Evolutionary conservation across 352 stramenopile species (phyloP).

Genomic region (Thalassiosira mediterranea): DNA sequence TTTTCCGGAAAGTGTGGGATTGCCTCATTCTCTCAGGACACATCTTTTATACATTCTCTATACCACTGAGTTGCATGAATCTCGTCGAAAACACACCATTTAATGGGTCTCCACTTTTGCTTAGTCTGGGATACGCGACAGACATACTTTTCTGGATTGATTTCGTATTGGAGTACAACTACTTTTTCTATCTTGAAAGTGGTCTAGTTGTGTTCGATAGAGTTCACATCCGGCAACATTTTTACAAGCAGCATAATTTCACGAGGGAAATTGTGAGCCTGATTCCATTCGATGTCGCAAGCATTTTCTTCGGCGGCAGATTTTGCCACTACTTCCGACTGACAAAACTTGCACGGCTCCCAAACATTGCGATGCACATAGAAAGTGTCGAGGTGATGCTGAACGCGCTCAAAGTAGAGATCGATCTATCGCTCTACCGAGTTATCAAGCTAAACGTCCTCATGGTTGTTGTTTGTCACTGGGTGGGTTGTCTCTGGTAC

Average conservation of each 20-base stretch:
- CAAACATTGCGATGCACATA: constrained; percentile 53
- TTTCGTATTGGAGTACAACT: constrained; percentile 53
- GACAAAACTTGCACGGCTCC: constrained; percentile 49
- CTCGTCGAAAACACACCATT: constrained; percentile 46
- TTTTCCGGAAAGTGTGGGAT: constrained; percentile 58
- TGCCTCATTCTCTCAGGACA: constrained; percentile 44
- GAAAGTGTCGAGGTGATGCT: constrained; percentile 44
- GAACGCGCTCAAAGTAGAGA: constrained; percentile 39
- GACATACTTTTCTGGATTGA: constrained; percentile 66
- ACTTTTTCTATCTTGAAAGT: constrained; percentile 60
- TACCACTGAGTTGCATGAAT: constrained; percentile 60
- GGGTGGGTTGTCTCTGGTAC: constrained; percentile 61
- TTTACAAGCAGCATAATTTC: constrained; percentile 41
- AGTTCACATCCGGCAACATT: constrained; percentile 56
- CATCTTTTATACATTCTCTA: constrained; percentile 67
- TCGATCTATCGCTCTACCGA: constrained; percentile 47
- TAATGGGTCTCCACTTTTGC: constrained; percentile 30
- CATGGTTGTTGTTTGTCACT: constrained; percentile 68
- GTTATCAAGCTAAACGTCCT: constrained; percentile 64
- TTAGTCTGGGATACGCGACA: constrained; percentile 51
- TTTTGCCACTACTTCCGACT: constrained; percentile 42
- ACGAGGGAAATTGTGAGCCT: constrained; percentile 37
- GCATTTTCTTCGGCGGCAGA: constrained; percentile 30
- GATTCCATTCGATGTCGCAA: constrained; percentile 55
- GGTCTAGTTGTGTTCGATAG: constrained; percentile 62